These are phyloP conservation scores for Scheffersomyces spartinae DNA, from an alignment of 805 yeast genomes.

Conservation along the genomic window DNA sequence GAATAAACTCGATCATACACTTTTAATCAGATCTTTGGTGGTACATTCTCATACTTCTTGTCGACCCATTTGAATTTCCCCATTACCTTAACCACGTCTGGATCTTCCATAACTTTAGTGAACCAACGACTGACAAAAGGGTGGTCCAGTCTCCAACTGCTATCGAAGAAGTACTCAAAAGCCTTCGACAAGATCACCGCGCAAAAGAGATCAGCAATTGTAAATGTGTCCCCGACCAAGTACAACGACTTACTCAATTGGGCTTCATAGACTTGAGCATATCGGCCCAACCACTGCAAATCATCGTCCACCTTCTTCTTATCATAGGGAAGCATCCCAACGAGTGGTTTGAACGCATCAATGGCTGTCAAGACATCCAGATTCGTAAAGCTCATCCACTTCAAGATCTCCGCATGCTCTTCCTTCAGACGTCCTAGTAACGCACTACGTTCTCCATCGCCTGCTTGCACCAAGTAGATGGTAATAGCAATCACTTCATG, in stretches of 20 bases:
- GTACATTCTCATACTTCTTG: conserved; percentile 26
- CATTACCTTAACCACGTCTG: conserved; percentile 15
- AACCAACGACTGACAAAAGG: conserved; percentile 66
- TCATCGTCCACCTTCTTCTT: conserved; percentile 51
- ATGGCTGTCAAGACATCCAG: conserved; percentile 44
- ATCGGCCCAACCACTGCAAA: conserved; percentile 22
- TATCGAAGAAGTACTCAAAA: conserved; percentile 54
- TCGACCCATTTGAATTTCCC: conserved; percentile 21
- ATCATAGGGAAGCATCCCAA: conserved; percentile 66
- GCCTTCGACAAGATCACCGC: conserved; percentile 23
- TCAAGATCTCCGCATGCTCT: conserved; percentile 56
- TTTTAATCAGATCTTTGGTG: conserved; percentile 38
- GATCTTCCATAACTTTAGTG: conserved; percentile 34
- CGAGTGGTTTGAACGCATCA: conserved; percentile 44
- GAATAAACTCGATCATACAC: conserved; percentile 16
- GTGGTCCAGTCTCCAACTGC: conserved; percentile 48
- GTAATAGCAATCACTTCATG: conserved; percentile 58
- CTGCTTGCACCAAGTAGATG: conserved; percentile 47
- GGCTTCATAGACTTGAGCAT: conserved; percentile 37
- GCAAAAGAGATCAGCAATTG: conserved; percentile 24
- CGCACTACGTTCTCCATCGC: too few relatives aligned
- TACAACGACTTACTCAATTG: conserved; percentile 51
- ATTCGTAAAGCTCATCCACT: conserved; percentile 72
- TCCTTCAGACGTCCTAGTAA: conserved; percentile 55
- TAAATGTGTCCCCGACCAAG: conserved; percentile 51